A percentile compares a stretch with the other conserved stretches of the same genome.
Conservation (phyloP, 352 stramenopile genomes). For the Globisporangium solare region DNA sequence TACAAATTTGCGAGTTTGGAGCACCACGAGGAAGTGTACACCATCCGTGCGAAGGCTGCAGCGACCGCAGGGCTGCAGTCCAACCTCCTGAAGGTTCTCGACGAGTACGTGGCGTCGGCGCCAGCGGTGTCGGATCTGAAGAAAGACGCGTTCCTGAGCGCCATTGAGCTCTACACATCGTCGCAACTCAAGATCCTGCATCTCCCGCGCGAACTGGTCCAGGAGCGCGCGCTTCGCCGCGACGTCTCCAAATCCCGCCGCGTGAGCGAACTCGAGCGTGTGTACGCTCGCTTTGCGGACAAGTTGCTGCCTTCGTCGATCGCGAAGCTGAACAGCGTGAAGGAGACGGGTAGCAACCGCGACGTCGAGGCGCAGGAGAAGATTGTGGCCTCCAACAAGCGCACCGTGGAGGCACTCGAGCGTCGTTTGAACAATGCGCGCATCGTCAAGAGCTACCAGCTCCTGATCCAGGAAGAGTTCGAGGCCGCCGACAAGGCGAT, state of each 20-base stretch:
- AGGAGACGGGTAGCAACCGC: slow-evolving; percentile 20
- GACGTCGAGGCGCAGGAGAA: slow-evolving; percentile 18
- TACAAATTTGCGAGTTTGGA: slow-evolving; percentile 31
- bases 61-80: slow-evolving; percentile 43
- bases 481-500: slow-evolving; percentile 38
- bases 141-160: slow-evolving; percentile 36
- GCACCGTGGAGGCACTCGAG: slow-evolving; percentile 32
- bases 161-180: slow-evolving; percentile 51
- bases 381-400: slow-evolving; percentile 16
- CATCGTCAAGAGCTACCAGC: slow-evolving; percentile 35
- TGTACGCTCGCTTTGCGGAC: slow-evolving; percentile 20
- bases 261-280: slow-evolving; percentile 37
- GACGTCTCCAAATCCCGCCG: slow-evolving; percentile 41
- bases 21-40: slow-evolving; percentile 55
- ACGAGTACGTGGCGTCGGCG: slow-evolving; percentile 48
- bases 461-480: slow-evolving; percentile 50
- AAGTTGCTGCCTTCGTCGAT: slow-evolving; percentile 9
- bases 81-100: slow-evolving; percentile 43
- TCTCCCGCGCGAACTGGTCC: slow-evolving; percentile 35
- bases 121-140: slow-evolving; percentile 15
- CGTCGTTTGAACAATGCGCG: slow-evolving; percentile 36
- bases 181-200: slow-evolving; percentile 50
- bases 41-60: slow-evolving; percentile 55
- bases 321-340: slow-evolving; percentile 10
- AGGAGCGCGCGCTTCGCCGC: slow-evolving; percentile 26